phyloP scores from a whole-genome alignment of 1,139 yeast species.

The Candida freyschussii region DNA sequence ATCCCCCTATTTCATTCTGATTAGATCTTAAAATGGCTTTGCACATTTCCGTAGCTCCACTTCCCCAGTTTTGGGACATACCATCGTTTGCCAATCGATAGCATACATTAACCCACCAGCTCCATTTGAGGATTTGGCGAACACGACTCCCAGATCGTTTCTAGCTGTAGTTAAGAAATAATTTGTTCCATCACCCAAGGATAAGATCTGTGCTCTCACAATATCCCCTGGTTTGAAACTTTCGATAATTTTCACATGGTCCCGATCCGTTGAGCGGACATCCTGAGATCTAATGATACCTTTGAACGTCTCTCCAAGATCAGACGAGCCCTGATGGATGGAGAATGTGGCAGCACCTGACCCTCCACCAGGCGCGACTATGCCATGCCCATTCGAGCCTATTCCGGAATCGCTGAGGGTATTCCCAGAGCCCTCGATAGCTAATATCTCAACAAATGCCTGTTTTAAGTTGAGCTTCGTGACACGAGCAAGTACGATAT shows the following conservation, averaged over 20 bases:
- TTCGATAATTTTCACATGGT: slow-evolving; percentile 72
- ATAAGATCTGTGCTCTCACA: slow-evolving; percentile 73
- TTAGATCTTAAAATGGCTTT: slow-evolving; percentile 53
- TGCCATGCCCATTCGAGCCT: slow-evolving; percentile 53
- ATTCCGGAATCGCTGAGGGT: slow-evolving; percentile 59
- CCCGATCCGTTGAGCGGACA: slow-evolving; percentile 86
- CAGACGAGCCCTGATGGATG: slow-evolving; percentile 49
- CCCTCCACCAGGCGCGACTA: slow-evolving; percentile 49
- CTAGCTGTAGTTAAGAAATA: slow-evolving; percentile 87
- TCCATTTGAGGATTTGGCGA: slow-evolving; percentile 68
- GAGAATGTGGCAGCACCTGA: slow-evolving; percentile 48
- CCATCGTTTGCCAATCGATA: slow-evolving; percentile 94
- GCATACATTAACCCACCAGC: slow-evolving; percentile 85
- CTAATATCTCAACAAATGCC: slow-evolving; percentile 78
- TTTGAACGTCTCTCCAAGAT: slow-evolving; percentile 85
- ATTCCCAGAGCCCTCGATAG: slow-evolving; percentile 65
- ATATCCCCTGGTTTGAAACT: slow-evolving; percentile 91
- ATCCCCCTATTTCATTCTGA: background rate
- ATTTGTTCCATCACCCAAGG: slow-evolving; percentile 90
- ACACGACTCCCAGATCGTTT: slow-evolving; percentile 89
- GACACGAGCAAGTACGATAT: slow-evolving; percentile 73
- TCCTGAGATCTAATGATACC: slow-evolving; percentile 88
- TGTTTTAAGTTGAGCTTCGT: slow-evolving; percentile 61
- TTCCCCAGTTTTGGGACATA: slow-evolving; percentile 67
- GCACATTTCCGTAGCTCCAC: slow-evolving; percentile 88